Evolutionary conservation across 176 grass and related monocot genomes (phyloP).

Genomic region (Raddia distichophylla): DNA sequence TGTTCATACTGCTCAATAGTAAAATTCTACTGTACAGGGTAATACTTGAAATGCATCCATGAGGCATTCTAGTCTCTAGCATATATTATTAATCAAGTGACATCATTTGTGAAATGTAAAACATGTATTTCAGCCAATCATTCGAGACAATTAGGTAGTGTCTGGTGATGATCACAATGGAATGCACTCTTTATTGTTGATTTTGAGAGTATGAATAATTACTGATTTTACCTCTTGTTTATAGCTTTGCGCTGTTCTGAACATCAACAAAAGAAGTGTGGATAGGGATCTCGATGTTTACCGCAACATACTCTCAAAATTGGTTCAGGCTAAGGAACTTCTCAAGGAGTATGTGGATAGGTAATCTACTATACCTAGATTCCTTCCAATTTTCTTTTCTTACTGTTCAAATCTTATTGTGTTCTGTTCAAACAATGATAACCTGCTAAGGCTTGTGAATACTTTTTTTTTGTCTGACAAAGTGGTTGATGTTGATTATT

Average conservation of each 20-base stretch:
- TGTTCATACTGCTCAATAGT: neutral
- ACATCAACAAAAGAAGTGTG: slow-evolving; percentile 92
- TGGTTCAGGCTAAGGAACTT: slow-evolving; percentile 99
- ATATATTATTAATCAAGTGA: neutral
- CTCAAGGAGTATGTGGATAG: slow-evolving; percentile 94
- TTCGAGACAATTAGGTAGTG: neutral
- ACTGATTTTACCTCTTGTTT: slow-evolving; percentile 48
- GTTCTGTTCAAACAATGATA: neutral
- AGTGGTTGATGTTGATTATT: slow-evolving; percentile 14
- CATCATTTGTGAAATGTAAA: slow-evolving; percentile 2
- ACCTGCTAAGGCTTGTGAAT: neutral
- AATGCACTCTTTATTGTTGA: neutral
- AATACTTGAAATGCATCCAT: neutral
- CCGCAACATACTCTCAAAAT: slow-evolving; percentile 90
- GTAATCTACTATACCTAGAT: slow-evolving; percentile 50
- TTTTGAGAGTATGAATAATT: slow-evolving; percentile 12
- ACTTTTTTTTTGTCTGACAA: neutral
- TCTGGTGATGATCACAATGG: slow-evolving; percentile 28
- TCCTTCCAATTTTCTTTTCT: slow-evolving; percentile 10
- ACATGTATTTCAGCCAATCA: slow-evolving; percentile 21
- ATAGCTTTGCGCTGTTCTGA: slow-evolving; percentile 80
- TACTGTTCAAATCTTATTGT: neutral
- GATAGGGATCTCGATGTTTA: slow-evolving; percentile 99
- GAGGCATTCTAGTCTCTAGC: slow-evolving; percentile 21
- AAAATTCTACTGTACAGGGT: neutral